Conservation (phyloP, 2,329 filamentous ascomycete species). For the Leptodontidium sp. region DNA sequence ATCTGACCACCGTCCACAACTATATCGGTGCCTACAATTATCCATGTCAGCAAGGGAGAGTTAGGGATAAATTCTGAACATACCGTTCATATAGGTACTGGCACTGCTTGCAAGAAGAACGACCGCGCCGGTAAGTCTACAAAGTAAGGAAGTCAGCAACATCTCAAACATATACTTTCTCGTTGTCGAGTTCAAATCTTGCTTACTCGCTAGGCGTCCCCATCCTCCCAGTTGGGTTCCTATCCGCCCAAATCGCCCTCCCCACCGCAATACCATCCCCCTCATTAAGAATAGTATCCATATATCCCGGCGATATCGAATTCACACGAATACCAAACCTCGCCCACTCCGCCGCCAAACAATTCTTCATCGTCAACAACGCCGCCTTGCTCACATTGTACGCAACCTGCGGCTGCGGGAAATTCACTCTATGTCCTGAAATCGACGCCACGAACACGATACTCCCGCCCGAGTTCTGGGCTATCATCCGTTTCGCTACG, state of each 20-base stretch:
- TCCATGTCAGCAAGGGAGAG: constrained; percentile 5
- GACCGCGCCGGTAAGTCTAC: constrained; percentile 62
- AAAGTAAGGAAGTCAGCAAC: neutral
- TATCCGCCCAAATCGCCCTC: constrained; percentile 62
- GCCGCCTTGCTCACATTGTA: constrained; percentile 80
- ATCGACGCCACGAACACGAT: constrained; percentile 75
- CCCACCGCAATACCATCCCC: constrained; percentile 64
- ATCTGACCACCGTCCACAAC: constrained; percentile 66
- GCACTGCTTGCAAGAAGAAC: constrained; percentile 67
- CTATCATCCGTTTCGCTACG: constrained; percentile 61
- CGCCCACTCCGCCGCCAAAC: constrained; percentile 77
- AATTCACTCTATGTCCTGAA: constrained; percentile 74
- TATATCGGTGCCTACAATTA: constrained; percentile 63
- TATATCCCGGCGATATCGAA: constrained; percentile 75
- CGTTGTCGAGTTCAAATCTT: neutral
- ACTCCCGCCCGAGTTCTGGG: constrained; percentile 57
- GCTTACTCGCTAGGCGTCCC: constrained; percentile 63
- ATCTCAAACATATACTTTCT: neutral
- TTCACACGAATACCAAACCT: constrained; percentile 75
- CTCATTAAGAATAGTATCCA: constrained; percentile 69
- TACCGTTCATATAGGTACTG: constrained; percentile 68
- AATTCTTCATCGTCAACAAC: constrained; percentile 68
- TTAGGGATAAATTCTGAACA: neutral
- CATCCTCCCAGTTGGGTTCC: constrained; percentile 72
- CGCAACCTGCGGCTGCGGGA: constrained; percentile 73